phyloP scores from a whole-genome alignment of 1,284 basidiomycete genomes.

The Tilletia indica region DNA sequence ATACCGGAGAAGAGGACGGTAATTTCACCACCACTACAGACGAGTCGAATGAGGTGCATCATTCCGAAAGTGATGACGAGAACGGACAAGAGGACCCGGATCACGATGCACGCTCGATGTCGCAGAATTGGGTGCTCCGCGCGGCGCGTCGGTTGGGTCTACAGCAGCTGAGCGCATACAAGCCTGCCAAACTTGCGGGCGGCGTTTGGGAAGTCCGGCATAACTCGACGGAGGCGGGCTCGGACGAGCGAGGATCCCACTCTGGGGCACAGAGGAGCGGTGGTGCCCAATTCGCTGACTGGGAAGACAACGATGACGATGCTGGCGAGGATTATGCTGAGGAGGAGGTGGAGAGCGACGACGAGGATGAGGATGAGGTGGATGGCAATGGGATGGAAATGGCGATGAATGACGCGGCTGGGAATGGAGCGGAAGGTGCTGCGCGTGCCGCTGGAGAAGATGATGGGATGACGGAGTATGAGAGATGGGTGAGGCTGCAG shows the following conservation, averaged over 20 bases:
- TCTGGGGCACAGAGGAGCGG: too few relatives aligned
- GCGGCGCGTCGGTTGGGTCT: neutral
- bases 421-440: too few relatives aligned
- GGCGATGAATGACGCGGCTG: too few relatives aligned
- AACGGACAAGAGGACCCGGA: neutral
- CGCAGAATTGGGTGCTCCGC: neutral
- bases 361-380: neutral
- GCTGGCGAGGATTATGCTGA: neutral
- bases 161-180: neutral
- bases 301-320: neutral
- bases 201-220: slow-evolving; percentile 1
- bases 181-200: neutral
- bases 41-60: neutral
- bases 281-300: neutral
- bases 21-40: neutral
- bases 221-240: neutral
- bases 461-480: slow-evolving; percentile 15
- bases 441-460: neutral
- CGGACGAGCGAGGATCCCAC: too few relatives aligned
- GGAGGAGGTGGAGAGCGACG: neutral
- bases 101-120: neutral
- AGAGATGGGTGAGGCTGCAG: neutral
- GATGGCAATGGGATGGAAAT: too few relatives aligned
- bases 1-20: neutral
- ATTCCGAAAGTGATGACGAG: neutral